These are phyloP conservation scores for Nephelium lappaceum DNA, from an alignment of 345 rosid genomes.

Conservation along the genomic window DNA sequence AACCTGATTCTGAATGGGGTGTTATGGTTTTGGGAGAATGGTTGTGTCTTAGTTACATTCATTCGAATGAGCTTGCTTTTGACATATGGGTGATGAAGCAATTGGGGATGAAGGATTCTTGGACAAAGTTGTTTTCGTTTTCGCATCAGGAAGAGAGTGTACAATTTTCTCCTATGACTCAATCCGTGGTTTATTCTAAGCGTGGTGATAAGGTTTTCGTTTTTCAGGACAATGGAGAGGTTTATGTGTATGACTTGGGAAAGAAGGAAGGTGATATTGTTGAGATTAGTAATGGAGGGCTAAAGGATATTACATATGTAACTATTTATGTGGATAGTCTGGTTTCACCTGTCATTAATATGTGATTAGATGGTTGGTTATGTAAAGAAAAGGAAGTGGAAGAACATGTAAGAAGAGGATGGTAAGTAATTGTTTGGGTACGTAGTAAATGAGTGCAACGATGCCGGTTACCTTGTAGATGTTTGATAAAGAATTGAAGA, in stretches of 20 bases:
- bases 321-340: background rate
- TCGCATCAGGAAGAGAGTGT: background rate
- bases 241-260: background rate
- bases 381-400: too few relatives aligned
- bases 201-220: too few relatives aligned
- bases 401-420: too few relatives aligned
- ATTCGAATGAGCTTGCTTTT: background rate
- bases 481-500: too few relatives aligned
- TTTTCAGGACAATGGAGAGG: too few relatives aligned
- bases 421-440: background rate
- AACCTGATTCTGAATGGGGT: background rate
- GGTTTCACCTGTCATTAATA: background rate
- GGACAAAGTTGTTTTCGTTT: background rate
- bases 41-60: background rate
- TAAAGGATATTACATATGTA: background rate
- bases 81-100: conserved; percentile 7
- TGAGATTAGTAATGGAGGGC: background rate
- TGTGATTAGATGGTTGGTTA: too few relatives aligned
- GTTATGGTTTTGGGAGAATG: background rate
- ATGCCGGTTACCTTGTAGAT: too few relatives aligned
- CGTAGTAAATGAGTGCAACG: background rate
- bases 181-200: too few relatives aligned
- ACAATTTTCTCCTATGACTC: too few relatives aligned
- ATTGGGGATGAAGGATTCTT: background rate
- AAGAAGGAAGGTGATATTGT: background rate